Evolutionary conservation across 2,329 filamentous ascomycete genomes (phyloP), one percentile per base, ranked within the genome.

Genomic region (Botrytis tulipae): DNA sequence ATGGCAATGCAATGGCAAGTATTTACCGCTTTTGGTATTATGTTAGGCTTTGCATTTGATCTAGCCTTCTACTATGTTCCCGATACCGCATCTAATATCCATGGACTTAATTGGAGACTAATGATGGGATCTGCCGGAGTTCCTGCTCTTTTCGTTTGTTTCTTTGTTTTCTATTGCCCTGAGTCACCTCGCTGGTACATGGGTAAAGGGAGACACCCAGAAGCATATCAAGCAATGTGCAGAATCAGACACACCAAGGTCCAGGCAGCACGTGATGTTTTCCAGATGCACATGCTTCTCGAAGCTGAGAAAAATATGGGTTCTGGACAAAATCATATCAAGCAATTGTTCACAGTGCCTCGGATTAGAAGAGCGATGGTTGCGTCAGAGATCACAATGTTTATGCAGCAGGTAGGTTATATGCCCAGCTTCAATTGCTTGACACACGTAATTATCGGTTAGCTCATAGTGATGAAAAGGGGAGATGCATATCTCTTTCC

Each of bases 1-100:
- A 83, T 93, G 8, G 90, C 92, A 48, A 94, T 94, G 91, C 88
- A 89, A 78, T 92, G 90, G 90, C 90, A 92, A 81, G 85, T 85
- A 82, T 72, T 54, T 2, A 70, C 68, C 7, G 82, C 82, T 1
- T 87, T 88, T 67, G 85, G 86, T 5, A 88, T 89, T 74, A 85
- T 88, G 83, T 61, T 87, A 6, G 89, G 89, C 25, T 91, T 87
- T 79, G 86, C 85, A 10, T 88, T 86, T 65, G 89, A 90, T 77
- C 82, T 91, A 42, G 88, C 87, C 12, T 90, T 92, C 79, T 90
- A 87, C 79, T 82, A 86, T 71, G 88, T 87, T 12, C 82, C 83
- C 42, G 86, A 90, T 77, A 82, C 82, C 8, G 35, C 35, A 60
- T 14, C 68, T 12, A 42, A 62, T 35, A 87, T 92, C 71, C 81